Percentiles rank a stretch among this genome's conserved stretches.
These are phyloP conservation scores for Cordyceps pruinosa DNA, from an alignment of 2,329 filamentous ascomycete genomes.

Conservation along the genomic window DNA sequence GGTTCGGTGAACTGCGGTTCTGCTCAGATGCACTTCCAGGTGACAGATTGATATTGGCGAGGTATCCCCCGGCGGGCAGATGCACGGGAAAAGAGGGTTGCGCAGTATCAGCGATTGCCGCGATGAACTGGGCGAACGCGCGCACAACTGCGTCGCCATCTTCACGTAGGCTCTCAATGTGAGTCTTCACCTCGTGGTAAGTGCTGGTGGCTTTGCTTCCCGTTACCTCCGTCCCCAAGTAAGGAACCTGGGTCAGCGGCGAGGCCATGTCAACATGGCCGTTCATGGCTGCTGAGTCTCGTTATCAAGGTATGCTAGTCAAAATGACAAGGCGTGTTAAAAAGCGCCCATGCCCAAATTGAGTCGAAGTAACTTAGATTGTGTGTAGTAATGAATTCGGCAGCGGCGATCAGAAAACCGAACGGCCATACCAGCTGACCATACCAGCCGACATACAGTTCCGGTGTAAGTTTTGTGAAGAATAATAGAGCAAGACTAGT, in stretches of 20 bases:
- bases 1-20: neutral
- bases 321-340: no score
- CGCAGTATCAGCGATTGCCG: neutral
- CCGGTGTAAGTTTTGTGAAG: no score
- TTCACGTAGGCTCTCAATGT: neutral
- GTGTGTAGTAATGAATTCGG: no score
- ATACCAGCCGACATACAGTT: no score
- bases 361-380: no score
- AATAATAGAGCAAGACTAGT: no score
- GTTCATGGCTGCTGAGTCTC: neutral
- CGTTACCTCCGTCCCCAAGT: neutral
- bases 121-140: neutral
- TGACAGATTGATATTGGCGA: neutral
- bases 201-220: neutral
- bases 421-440: no score
- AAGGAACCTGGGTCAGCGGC: neutral
- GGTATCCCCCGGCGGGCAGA: neutral
- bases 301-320: no score
- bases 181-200: neutral
- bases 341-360: no score
- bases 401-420: no score
- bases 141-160: neutral
- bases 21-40: neutral
- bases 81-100: neutral
- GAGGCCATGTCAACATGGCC: neutral